Evolutionary conservation across 2,329 filamentous ascomycete genomes (phyloP).

Genomic region (Colletotrichum acutatum): DNA sequence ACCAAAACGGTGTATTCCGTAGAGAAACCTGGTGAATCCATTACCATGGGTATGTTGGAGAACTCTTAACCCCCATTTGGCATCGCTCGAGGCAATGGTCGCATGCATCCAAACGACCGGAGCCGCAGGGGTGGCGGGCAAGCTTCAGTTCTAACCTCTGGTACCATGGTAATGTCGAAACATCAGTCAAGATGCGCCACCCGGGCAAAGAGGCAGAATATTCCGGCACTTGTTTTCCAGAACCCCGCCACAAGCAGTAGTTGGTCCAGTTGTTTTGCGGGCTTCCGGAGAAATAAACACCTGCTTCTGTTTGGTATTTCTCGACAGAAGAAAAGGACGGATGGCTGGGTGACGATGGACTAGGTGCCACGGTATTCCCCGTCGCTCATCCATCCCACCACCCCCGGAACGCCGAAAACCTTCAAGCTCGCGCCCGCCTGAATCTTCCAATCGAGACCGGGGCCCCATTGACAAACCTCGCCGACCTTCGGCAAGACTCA

Average conservation of each 20-base stretch:
- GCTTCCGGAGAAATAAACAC: constrained; percentile 5
- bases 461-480: neutral
- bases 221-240: neutral
- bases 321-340: neutral
- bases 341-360: neutral
- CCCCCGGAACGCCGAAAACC: constrained; percentile 3
- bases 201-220: neutral
- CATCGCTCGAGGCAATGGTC: constrained; percentile 2
- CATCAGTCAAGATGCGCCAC: constrained; percentile 6
- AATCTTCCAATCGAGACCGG: neutral
- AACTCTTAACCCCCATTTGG: neutral
- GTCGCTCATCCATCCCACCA: neutral
- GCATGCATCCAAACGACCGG: constrained; percentile 5
- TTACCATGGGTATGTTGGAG: neutral
- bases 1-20: too few relatives aligned
- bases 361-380: constrained; percentile 5
- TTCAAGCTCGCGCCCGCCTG: neutral
- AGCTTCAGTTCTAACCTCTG: neutral
- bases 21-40: too few relatives aligned
- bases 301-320: neutral
- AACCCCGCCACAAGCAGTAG: neutral
- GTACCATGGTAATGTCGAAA: neutral
- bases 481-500: neutral
- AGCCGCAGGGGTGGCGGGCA: neutral
- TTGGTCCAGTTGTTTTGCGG: neutral